Evolutionary conservation across 2,329 filamentous ascomycete genomes (phyloP), one percentile per base, ranked within the genome.

Genomic region (Phialophora chinensis): DNA sequence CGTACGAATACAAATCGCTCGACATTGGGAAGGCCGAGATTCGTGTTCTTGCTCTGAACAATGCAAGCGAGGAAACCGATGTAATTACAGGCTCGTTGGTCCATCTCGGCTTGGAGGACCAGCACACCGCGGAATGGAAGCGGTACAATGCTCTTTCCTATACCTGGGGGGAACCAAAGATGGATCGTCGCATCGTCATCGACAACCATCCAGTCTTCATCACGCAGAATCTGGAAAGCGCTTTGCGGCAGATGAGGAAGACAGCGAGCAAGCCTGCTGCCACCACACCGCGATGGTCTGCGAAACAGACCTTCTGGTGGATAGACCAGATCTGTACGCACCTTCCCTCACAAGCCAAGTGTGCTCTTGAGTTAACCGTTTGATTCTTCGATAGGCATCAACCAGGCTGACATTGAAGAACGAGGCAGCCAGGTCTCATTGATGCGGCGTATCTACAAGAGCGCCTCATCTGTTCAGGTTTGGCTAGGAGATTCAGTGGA

Each of bases 401-500:
- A 71, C 38, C 68, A 71, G 42, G 57, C 60, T 11, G 66, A 70
- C 38, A 54, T 66, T 47, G 63, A 68, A 47, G 69, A 71, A 50
- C 60, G 68, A 31, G 56, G 56, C 11, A 35, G 44, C 12, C 69
- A 70, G 27, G 69, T 70, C 25, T n/a, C 59, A 1, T 56, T 71
- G 53, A 70, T 71, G 69, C 62, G 68, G 25, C 60, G 65, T 25
- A 66, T 70, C 42, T 71, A 66, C 23, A 59, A 64, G 42, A 63
- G 57, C 23, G 70, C 69, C 5, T 33, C 23, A 7, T 65, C 59
- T 50, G 69, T 71, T 2, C 56, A 68, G 31, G 47, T 71, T 11
- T 72, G 71, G 71, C 62, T 72, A n/a, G 70, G 66, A 12, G 31
- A 62, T 23, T 65, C 66, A 7, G 54, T 66, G 14, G 56, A 62